These are phyloP conservation scores for Ramaria rubella DNA, from an alignment of 768 basidiomycete species.

Conservation along the genomic window DNA sequence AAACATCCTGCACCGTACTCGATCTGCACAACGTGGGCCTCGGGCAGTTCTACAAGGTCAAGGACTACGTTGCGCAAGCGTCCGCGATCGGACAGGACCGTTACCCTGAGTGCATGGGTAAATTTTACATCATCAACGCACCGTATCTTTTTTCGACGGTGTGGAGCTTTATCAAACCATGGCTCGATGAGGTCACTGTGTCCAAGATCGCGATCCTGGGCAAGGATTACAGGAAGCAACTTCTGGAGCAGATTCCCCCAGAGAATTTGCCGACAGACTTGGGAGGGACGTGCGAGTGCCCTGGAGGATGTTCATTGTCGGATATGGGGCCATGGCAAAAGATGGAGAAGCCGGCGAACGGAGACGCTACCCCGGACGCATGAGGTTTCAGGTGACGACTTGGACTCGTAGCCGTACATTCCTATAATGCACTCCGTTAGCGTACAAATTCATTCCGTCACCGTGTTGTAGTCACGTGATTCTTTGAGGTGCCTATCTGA, in stretches of 20 bases:
- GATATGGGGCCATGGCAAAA: conserved; percentile 91
- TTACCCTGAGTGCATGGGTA: conserved; percentile 94
- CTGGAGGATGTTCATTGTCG: conserved; percentile 76
- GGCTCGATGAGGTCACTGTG: conserved; percentile 94
- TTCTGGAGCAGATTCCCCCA: conserved; percentile 74
- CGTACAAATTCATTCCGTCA: too few species aligned
- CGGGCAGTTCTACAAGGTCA: conserved; percentile 81
- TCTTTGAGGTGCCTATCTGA: too few species aligned
- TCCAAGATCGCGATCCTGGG: conserved; percentile 89
- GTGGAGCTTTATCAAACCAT: conserved; percentile 85
- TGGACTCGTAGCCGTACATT: too few species aligned
- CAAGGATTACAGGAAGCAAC: conserved; percentile 61
- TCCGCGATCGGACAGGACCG: conserved; percentile 79
- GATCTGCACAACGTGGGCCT: conserved; percentile 68
- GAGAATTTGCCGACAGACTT: conserved; percentile 83
- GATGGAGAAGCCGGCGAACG: conserved; percentile 1
- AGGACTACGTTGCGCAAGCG: conserved; percentile 80
- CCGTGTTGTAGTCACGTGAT: too few species aligned
- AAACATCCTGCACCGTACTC: conserved; percentile 96
- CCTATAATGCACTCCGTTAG: too few species aligned
- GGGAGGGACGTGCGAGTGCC: conserved; percentile 76
- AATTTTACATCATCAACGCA: conserved; percentile 98
- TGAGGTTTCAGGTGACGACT: too few species aligned
- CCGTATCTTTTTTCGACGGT: conserved; percentile 89
- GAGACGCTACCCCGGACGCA: not conserved